Evolutionary conservation across 2,329 filamentous ascomycete genomes (phyloP), one percentile per base, ranked within the genome.

Genomic region (Colletotrichum sp.): DNA sequence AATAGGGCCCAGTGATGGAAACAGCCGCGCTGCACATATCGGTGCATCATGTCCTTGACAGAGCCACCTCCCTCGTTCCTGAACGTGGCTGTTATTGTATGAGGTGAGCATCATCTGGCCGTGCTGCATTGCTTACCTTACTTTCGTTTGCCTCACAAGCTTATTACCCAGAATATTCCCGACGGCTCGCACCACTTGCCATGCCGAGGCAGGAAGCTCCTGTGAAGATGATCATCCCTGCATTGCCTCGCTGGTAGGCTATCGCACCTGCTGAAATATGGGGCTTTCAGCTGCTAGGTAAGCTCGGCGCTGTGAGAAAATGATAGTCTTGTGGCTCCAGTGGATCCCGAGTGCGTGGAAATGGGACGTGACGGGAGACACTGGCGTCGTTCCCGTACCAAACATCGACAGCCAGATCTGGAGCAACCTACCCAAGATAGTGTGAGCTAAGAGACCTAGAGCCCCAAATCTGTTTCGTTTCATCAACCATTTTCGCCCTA

Each of bases 121-220:
- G n/a, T 52, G 43, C 43, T 24, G n/a, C 43, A 52, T 36, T 21
- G 59, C 30, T n/a, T 63, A 59, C 32, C 28, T n/a, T 61, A 59
- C 32, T 34, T 39, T 18, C 36, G 0, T 39, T 9, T 32, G n/a
- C 43, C 10, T 52, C 43, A 21, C 43, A 13, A n/a, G 18, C 39
- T 52, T 52, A 21, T 21, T 52, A 52, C 43, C 43, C 43, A 52
- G 43, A 52, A 52, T 52, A 52, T 5, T 52, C n/a, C 43, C 43
- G 43, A 52, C 43, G n/a, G 43, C 43, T 52, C n/a, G n/a, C 43
- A 52, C 43, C 10, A 52, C 43, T 21, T 28, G n/a, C 24, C 21
- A 55, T 73, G 71, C 71, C 66, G 66, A 73, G 66, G 66, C 66
- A 73, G 39, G 21, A 73, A 52, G 36, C 30, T 55, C 18, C 34